Evolutionary conservation across 768 basidiomycete genomes (phyloP).

Genomic region (Termitomyces sp.): DNA sequence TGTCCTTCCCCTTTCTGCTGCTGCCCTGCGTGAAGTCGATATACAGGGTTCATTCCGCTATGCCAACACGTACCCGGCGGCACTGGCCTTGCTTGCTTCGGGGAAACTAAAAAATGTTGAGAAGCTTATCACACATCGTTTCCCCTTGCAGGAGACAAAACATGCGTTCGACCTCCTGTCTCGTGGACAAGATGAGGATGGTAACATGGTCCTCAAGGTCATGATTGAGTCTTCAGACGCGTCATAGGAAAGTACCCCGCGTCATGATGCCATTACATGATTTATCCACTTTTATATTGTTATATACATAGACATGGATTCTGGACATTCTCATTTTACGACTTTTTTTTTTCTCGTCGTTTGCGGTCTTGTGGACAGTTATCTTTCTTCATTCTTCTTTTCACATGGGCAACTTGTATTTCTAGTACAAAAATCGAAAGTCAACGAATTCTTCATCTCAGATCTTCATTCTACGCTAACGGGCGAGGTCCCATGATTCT

Average conservation of each 20-base stretch:
- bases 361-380: neutral
- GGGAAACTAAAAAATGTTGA: slow-evolving; percentile 62
- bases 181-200: slow-evolving; percentile 73
- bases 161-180: slow-evolving; percentile 82
- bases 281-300: neutral
- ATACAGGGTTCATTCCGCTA: slow-evolving; percentile 91
- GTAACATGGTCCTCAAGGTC: slow-evolving; percentile 85
- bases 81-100: slow-evolving; percentile 68
- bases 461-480: neutral
- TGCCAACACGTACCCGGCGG: slow-evolving; percentile 87
- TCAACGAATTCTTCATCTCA: neutral
- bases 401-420: slow-evolving; percentile 10
- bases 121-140: slow-evolving; percentile 79
- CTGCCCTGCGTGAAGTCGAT: slow-evolving; percentile 88
- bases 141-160: slow-evolving; percentile 58
- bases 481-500: neutral
- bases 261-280: neutral
- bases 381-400: neutral
- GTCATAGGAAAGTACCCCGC: slow-evolving; percentile 20
- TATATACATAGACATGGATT: slow-evolving; percentile 5
- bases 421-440: slow-evolving; percentile 5
- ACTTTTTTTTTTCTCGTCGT: neutral
- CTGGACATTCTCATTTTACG: slow-evolving; percentile 3
- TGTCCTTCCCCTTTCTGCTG: slow-evolving; percentile 77
- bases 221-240: slow-evolving; percentile 76